Conservation (phyloP, 2,329 filamentous ascomycete species). For the Zopfia rhizophila region DNA sequence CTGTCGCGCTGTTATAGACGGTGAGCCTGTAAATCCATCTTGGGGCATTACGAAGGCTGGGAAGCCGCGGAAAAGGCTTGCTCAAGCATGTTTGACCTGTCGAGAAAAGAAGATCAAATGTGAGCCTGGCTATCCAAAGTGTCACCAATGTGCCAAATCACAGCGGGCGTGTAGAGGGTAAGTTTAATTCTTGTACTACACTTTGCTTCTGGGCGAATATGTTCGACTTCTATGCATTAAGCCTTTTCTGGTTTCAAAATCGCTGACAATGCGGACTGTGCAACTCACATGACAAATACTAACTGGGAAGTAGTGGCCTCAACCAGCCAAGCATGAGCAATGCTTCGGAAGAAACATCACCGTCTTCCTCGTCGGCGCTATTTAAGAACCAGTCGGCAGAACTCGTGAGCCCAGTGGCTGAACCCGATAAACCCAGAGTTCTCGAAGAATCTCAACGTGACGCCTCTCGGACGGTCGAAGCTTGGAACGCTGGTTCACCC, state of each 20-base stretch:
- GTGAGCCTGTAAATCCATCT: slow-evolving; percentile 86
- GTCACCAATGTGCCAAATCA: slow-evolving; percentile 92
- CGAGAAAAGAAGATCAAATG: slow-evolving; percentile 98
- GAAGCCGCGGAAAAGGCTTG: slow-evolving; percentile 89
- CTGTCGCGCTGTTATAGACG: slow-evolving; percentile 85
- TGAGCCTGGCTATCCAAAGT: slow-evolving; percentile 86
- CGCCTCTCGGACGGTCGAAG: slow-evolving; percentile 36
- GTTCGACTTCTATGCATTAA: slow-evolving; percentile 34
- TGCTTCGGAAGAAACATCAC: slow-evolving; percentile 45
- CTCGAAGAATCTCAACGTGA: slow-evolving; percentile 41
- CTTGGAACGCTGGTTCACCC: slow-evolving; percentile 39
- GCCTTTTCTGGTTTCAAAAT: slow-evolving; percentile 26
- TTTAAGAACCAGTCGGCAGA: slow-evolving; percentile 46
- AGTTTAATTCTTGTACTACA: slow-evolving; percentile 35
- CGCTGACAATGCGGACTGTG: slow-evolving; percentile 25
- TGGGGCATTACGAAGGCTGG: slow-evolving; percentile 96
- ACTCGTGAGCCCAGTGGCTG: slow-evolving; percentile 40
- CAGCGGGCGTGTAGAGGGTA: slow-evolving; percentile 81
- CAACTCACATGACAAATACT: slow-evolving; percentile 45
- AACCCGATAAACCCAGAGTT: slow-evolving; percentile 40
- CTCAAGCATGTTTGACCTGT: slow-evolving; percentile 92
- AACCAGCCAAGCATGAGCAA: slow-evolving; percentile 43
- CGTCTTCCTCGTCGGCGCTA: slow-evolving; percentile 40
- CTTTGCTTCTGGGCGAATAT: slow-evolving; percentile 12
- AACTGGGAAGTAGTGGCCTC: slow-evolving; percentile 39